These are phyloP conservation scores for Pythium volutum DNA, from an alignment of 352 stramenopile genomes.

Conservation along the genomic window DNA sequence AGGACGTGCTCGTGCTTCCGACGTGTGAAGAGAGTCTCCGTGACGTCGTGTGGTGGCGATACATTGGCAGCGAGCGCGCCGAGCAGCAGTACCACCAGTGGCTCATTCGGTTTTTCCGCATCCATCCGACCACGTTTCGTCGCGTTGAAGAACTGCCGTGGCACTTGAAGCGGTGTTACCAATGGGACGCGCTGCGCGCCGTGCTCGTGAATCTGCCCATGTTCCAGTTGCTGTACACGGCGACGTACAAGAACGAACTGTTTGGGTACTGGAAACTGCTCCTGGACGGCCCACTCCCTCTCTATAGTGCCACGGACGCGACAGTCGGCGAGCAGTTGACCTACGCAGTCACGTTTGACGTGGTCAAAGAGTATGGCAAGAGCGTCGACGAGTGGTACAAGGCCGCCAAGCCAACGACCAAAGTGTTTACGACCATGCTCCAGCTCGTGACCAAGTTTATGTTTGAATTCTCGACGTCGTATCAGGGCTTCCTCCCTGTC, in stretches of 20 bases:
- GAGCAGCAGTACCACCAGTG: conserved; percentile 79
- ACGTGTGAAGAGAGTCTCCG: conserved; percentile 87
- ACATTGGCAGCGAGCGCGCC: conserved; percentile 67
- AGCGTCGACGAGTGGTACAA: conserved; percentile 88
- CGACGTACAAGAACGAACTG: conserved; percentile 88
- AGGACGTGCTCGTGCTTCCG: conserved; percentile 84
- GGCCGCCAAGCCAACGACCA: conserved; percentile 64
- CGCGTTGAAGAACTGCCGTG: conserved; percentile 89
- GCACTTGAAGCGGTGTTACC: conserved; percentile 89
- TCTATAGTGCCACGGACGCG: conserved; percentile 35
- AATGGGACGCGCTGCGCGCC: conserved; percentile 84
- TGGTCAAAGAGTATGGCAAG: conserved; percentile 91
- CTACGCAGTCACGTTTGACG: conserved; percentile 82
- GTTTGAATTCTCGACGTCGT: conserved; percentile 82
- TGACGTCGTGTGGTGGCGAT: conserved; percentile 86
- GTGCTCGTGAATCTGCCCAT: conserved; percentile 88
- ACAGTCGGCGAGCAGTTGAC: conserved; percentile 31
- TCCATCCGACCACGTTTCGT: conserved; percentile 77
- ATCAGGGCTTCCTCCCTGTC: conserved; percentile 59
- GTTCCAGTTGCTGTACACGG: conserved; percentile 91
- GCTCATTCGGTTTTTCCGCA: conserved; percentile 82
- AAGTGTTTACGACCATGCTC: conserved; percentile 66
- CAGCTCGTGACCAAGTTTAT: conserved; percentile 89
- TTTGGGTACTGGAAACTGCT: conserved; percentile 90
- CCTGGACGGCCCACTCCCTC: conserved; percentile 63